Evolutionary conservation across 1,284 basidiomycete genomes (phyloP).

Genomic region (Stygiomarasmius scandens): DNA sequence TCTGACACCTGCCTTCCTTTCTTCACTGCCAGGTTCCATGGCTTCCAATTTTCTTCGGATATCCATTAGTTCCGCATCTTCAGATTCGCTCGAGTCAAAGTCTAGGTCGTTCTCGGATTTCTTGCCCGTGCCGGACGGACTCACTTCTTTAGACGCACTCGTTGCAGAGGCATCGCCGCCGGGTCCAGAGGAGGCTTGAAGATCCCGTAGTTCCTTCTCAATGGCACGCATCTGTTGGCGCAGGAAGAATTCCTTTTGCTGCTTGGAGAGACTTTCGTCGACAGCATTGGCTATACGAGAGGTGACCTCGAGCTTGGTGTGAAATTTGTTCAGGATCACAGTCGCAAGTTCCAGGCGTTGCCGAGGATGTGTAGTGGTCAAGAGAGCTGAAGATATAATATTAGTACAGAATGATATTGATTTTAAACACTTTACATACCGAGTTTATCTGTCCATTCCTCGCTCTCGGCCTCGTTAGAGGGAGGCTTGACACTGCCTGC

Average conservation of each 20-base stretch:
- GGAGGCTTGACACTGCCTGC: conserved; percentile 1
- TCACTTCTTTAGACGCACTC: conserved; percentile 14
- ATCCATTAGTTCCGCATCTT: conserved; percentile 79
- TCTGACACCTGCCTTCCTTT: conserved; percentile 79
- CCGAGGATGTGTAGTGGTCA: conserved; percentile 57
- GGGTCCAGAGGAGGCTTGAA: conserved; percentile 43
- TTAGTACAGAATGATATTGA: conserved; percentile 6
- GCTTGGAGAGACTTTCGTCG: conserved; percentile 76
- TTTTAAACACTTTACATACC: conserved; percentile 48
- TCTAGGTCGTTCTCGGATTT: conserved; percentile 37
- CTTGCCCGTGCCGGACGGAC: neutral
- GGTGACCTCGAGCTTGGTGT: conserved; percentile 75
- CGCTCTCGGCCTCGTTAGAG: conserved; percentile 30
- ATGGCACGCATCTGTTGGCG: conserved; percentile 89
- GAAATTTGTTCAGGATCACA: conserved; percentile 68
- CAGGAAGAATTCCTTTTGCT: conserved; percentile 82
- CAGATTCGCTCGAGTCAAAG: conserved; percentile 72
- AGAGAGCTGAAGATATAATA: conserved; percentile 47
- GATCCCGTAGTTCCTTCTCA: conserved; percentile 78
- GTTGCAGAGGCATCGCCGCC: conserved; percentile 20
- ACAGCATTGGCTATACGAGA: conserved; percentile 78
- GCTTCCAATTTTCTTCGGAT: conserved; percentile 81
- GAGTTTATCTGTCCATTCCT: conserved; percentile 70
- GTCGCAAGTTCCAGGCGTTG: conserved; percentile 66
- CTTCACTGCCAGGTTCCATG: conserved; percentile 75